Percentiles rank a stretch among this genome's conserved stretches.
Evolutionary conservation across 1,139 yeast species (phyloP).

Genomic region (Candida tropicalis): DNA sequence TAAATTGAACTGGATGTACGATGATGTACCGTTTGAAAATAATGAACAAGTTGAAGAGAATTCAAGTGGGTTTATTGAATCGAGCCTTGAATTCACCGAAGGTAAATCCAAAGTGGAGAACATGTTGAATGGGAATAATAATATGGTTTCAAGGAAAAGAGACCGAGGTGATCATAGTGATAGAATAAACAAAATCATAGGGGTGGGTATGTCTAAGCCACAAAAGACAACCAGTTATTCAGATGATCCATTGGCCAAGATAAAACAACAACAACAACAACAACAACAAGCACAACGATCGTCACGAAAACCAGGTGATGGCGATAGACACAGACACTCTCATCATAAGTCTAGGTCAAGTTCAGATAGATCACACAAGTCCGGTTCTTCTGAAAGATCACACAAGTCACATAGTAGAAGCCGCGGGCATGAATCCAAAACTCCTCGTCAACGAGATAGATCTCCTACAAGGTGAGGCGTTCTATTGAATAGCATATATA

Average conservation of each 20-base stretch:
- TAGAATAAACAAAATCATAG: conserved; percentile 21
- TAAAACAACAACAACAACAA: conserved; percentile 40
- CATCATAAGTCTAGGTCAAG: conserved; percentile 17
- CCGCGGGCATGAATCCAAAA: conserved; percentile 4
- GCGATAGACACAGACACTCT: conserved; percentile 12
- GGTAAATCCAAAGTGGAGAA: conserved; percentile 39
- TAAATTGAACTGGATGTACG: conserved; percentile 87
- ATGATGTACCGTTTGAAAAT: conserved; percentile 32
- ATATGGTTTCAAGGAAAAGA: conserved; percentile 17
- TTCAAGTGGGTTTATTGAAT: conserved; percentile 35
- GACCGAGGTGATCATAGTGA: conserved; percentile 11
- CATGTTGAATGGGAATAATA: conserved; percentile 27
- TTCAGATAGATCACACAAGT: conserved; percentile 7
- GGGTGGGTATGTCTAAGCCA: conserved; percentile 15
- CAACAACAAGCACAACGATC: conserved; percentile 10
- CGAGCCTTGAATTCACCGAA: conserved; percentile 37
- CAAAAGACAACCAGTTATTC: conserved; percentile 20
- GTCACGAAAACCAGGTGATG: conserved; percentile 3
- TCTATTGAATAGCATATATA: background rate
- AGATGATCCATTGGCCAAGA: conserved; percentile 60
- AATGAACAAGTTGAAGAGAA: conserved; percentile 19
- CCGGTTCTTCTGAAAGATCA: conserved; percentile 1
- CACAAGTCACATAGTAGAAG: conserved; percentile 2
- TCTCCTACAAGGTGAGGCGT: conserved; percentile 6
- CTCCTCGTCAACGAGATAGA: conserved; percentile 4